Evolutionary conservation across 2,329 filamentous ascomycete species (phyloP).

Genomic region (Aspergillus calidoustus): DNA sequence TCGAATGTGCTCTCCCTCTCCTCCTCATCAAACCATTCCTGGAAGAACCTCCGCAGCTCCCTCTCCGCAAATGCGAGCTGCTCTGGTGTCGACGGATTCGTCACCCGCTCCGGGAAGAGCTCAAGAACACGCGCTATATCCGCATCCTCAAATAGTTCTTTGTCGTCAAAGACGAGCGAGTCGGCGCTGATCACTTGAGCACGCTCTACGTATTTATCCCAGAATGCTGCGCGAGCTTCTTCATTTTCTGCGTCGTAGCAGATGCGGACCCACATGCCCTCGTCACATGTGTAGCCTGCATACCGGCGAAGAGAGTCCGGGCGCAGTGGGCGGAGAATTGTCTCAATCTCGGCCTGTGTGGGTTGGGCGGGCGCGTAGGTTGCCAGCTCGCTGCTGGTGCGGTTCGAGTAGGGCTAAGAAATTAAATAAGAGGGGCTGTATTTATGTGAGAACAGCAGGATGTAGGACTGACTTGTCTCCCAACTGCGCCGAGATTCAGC

Average conservation of each 20-base stretch:
- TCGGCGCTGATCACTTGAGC: background rate
- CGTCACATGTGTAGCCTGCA: background rate
- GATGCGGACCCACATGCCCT: background rate
- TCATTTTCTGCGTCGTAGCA: background rate
- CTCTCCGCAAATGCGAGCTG: background rate
- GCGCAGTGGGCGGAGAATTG: background rate
- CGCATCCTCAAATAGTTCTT: background rate
- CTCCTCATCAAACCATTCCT: background rate
- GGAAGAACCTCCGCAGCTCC: conserved; percentile 2
- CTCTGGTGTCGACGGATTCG: background rate
- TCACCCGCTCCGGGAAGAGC: background rate
- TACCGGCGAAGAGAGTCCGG: background rate
- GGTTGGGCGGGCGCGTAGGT: background rate
- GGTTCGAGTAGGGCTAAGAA: background rate
- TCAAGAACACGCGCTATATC: background rate
- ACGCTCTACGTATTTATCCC: background rate
- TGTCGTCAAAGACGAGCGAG: background rate
- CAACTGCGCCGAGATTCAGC: conserved; percentile 7
- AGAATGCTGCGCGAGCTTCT: background rate
- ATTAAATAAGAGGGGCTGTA: background rate
- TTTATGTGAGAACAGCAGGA: background rate
- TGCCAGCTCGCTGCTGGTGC: background rate
- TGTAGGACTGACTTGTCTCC: conserved; percentile 6
- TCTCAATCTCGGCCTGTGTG: background rate
- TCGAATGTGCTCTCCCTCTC: background rate